Conservation (phyloP, 2,329 filamentous ascomycete genomes). For the Aspergillus sp. region DNA sequence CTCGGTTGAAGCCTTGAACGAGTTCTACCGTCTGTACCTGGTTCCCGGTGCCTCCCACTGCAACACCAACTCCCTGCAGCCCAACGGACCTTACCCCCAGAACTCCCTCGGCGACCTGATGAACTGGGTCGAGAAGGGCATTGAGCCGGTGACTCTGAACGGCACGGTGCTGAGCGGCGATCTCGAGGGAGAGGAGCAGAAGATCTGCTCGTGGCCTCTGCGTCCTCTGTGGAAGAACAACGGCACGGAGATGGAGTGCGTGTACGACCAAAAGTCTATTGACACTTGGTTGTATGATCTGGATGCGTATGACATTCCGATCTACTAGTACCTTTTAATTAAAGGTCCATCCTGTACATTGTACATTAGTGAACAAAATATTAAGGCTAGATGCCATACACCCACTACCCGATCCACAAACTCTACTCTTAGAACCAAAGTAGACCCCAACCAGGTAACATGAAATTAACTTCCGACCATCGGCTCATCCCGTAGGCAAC, state of each 20-base stretch:
- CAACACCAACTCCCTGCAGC: conserved; percentile 48
- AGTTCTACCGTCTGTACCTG: conserved; percentile 60
- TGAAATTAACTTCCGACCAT: not conserved
- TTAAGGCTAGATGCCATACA: no score
- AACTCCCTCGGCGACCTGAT: conserved; percentile 51
- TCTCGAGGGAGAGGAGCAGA: conserved; percentile 32
- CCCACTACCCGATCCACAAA: no score
- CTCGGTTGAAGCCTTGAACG: conserved; percentile 45
- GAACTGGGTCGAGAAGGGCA: conserved; percentile 55
- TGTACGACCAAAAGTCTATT: not conserved
- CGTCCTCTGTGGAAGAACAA: conserved; percentile 22
- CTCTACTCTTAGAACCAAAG: not conserved
- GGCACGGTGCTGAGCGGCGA: conserved; percentile 38
- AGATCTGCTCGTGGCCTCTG: conserved; percentile 38
- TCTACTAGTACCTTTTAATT: no score
- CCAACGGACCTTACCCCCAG: conserved; percentile 46
- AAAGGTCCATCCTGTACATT: no score
- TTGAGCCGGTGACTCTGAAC: conserved; percentile 48
- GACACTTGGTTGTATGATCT: not conserved
- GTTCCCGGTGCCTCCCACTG: conserved; percentile 59
- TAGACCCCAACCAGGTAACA: not conserved
- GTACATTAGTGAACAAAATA: not conserved
- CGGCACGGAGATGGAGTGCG: not conserved
- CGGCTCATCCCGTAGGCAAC: not conserved
- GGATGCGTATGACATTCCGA: not conserved